Evolutionary conservation across 345 rosid species (phyloP), one percentile per base, ranked within the genome.

Genomic region (Rubroshorea leprosula): DNA sequence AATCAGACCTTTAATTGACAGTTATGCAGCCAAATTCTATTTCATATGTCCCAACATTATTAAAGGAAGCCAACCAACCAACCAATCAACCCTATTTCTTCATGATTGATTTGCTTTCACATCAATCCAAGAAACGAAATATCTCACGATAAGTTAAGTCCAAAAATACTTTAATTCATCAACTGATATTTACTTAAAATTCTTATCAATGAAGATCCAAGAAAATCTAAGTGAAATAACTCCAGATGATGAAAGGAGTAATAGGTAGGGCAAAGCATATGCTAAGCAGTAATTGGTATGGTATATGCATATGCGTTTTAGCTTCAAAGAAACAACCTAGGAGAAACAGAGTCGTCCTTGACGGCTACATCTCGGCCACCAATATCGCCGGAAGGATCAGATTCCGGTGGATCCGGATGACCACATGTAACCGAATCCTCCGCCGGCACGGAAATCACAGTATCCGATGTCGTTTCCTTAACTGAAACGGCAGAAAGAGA

Each of bases 291-390:
- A n/a, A n/a, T n/a, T n/a, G n/a, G n/a, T n/a, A n/a, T n/a, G n/a
- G n/a, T n/a, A n/a, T 13, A 55, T 19, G 23, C 58, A 21, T n/a
- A 50, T 15, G 20, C n/a, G 9, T 23, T 56, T 23, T 10, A 13
- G 17, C 26, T 57, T 39, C 21, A 25, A 46, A 38, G 29, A n/a
- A 2, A 58, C 21, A 51, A 72, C 77, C 80, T 72, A 3, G 70
- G 68, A 31, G 78, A 70, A 55, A 63, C 61, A 16, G 71, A 64
- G 22, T 54, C 73, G 1, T 54, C 57, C 14, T 66, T 68, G 9
- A 60, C 68, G 4, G 24, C 6, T 46, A 21, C 68, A 0, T 49
- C 50, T 39, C 46, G 62, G 29, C 56, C 58, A 7, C 62, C 27
- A 38, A 21, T 48, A 54, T 66, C 66, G 3, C 51, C 60, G 11